These are phyloP conservation scores for Fusarium miscanthi DNA, from an alignment of 2,329 filamentous ascomycete genomes.

Conservation along the genomic window DNA sequence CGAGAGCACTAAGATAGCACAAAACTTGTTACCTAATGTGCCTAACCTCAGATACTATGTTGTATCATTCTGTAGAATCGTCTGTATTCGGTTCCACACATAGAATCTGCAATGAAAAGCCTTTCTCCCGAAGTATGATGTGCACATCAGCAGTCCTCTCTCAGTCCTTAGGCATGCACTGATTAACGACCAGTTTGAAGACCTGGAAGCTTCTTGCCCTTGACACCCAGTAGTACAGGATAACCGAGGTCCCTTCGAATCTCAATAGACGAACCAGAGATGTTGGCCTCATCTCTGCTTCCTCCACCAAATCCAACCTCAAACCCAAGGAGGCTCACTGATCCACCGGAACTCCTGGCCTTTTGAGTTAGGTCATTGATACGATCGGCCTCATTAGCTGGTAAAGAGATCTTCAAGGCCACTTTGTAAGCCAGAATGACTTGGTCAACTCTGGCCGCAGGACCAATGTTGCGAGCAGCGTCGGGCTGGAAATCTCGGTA, in stretches of 20 bases:
- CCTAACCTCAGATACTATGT: no score
- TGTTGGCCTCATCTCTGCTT: neutral
- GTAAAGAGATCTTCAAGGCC: neutral
- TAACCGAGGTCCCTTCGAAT: neutral
- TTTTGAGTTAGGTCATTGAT: neutral
- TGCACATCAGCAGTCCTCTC: neutral
- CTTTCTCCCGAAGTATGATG: no score
- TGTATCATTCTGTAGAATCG: neutral
- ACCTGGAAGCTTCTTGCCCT: neutral
- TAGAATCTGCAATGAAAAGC: neutral
- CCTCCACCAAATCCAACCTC: neutral
- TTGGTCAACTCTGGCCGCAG: neutral
- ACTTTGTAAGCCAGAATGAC: neutral
- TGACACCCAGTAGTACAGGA: neutral
- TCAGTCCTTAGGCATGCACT: no score
- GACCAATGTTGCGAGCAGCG: accelerated
- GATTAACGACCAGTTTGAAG: neutral
- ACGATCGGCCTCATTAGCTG: accelerated
- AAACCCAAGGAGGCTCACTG: neutral
- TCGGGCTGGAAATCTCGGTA: accelerated
- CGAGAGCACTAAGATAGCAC: accelerated
- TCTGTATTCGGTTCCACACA: neutral
- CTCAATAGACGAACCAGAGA: neutral
- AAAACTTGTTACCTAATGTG: neutral
- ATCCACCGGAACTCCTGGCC: neutral